These are phyloP conservation scores for Fraxinus cuspidata DNA, from an alignment of 257 asterid species.

Conservation along the genomic window DNA sequence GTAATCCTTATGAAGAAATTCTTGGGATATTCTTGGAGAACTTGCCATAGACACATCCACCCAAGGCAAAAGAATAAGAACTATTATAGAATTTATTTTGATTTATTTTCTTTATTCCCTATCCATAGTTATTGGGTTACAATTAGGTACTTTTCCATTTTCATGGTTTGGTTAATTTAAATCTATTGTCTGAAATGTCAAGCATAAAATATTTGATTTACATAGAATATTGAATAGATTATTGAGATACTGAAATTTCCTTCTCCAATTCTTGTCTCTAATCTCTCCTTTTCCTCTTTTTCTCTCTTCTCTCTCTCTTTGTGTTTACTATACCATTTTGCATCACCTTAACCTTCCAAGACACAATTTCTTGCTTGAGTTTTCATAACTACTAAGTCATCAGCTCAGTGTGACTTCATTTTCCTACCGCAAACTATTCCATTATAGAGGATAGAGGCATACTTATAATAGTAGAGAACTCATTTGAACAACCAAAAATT, in stretches of 20 bases:
- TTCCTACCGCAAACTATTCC: constrained; percentile 5
- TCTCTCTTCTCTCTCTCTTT: background rate
- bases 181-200: background rate
- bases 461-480: constrained; percentile 8
- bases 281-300: background rate
- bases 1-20: background rate
- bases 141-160: background rate
- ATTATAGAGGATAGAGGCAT: constrained; percentile 7
- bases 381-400: constrained; percentile 3
- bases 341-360: background rate
- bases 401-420: constrained; percentile 14
- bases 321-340: background rate
- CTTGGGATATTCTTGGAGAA: background rate
- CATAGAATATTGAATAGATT: background rate
- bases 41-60: background rate
- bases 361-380: background rate
- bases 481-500: background rate
- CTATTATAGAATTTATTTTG: background rate
- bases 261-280: background rate
- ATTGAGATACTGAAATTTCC: background rate
- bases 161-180: background rate
- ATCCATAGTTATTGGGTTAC: background rate
- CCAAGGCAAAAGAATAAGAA: background rate
- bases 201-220: background rate
- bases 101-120: background rate